Evolutionary conservation across 2,329 filamentous ascomycete genomes (phyloP).

Genomic region (Fusarium penzigii): DNA sequence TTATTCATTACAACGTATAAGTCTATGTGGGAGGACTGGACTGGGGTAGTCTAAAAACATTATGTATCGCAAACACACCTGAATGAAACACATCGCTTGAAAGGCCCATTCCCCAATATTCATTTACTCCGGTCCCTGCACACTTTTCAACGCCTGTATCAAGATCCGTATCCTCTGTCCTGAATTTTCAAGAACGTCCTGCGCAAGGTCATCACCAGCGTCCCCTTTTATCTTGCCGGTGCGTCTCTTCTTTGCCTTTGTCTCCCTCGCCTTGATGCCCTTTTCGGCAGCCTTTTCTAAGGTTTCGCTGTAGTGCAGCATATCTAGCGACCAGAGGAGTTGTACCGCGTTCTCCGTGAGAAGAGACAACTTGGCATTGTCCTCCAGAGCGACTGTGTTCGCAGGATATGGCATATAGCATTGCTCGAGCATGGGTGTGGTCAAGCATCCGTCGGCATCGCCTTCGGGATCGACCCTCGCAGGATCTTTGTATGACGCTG

Average conservation of each 20-base stretch:
- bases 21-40: background rate
- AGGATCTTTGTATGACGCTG: slow-evolving; percentile 43
- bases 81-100: no score
- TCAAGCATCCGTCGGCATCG: slow-evolving; percentile 42
- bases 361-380: slow-evolving; percentile 74
- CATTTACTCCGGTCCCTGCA: slow-evolving; percentile 18
- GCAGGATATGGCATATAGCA: slow-evolving; percentile 69
- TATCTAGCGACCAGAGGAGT: slow-evolving; percentile 44
- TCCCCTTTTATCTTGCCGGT: slow-evolving; percentile 35
- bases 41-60: background rate
- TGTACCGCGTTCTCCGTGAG: slow-evolving; percentile 66
- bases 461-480: slow-evolving; percentile 37
- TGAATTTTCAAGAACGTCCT: slow-evolving; percentile 46
- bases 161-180: slow-evolving; percentile 44
- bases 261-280: slow-evolving; percentile 51
- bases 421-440: slow-evolving; percentile 47
- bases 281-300: slow-evolving; percentile 43
- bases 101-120: slow-evolving; percentile 5
- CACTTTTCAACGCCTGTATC: slow-evolving; percentile 36
- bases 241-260: slow-evolving; percentile 47
- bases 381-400: slow-evolving; percentile 57
- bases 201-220: slow-evolving; percentile 43
- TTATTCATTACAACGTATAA: slow-evolving; percentile 16
- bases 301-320: slow-evolving; percentile 35
- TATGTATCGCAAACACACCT: no score